These are phyloP conservation scores for Warburgia ugandensis DNA, from an alignment of 164 flowering plant species.

Conservation along the genomic window DNA sequence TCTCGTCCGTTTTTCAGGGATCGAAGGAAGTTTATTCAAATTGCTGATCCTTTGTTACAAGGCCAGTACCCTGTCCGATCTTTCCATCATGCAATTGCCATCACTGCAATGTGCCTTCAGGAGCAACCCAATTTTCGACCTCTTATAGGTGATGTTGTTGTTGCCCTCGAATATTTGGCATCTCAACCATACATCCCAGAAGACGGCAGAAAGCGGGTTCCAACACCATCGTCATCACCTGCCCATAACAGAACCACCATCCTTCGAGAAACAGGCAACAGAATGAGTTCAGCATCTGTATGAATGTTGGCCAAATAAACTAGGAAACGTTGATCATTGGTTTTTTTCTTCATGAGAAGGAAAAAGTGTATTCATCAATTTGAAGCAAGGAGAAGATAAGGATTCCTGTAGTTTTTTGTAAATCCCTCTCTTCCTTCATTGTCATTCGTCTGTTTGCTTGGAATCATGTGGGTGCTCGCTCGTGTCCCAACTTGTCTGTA, in stretches of 20 bases:
- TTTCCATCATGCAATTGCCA: slow-evolving; percentile 65
- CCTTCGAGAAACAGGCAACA: no score
- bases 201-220: slow-evolving; percentile 6
- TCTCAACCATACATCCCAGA: slow-evolving; percentile 37
- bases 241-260: neutral
- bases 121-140: slow-evolving; percentile 79
- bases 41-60: slow-evolving; percentile 68
- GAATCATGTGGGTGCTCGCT: no score
- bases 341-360: no score
- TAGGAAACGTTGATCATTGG: no score
- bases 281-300: no score
- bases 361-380: no score
- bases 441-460: no score
- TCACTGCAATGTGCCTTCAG: slow-evolving; percentile 84
- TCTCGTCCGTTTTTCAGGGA: slow-evolving; percentile 68
- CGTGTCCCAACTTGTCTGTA: no score
- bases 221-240: slow-evolving; percentile 15
- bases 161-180: slow-evolving; percentile 77
- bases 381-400: no score
- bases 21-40: slow-evolving; percentile 42
- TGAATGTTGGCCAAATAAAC: no score
- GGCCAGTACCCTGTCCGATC: slow-evolving; percentile 55
- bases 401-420: no score
- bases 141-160: slow-evolving; percentile 58
- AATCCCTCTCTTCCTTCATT: no score